Conservation (phyloP, 2,329 filamentous ascomycete species). For the Penicillium sp. region DNA sequence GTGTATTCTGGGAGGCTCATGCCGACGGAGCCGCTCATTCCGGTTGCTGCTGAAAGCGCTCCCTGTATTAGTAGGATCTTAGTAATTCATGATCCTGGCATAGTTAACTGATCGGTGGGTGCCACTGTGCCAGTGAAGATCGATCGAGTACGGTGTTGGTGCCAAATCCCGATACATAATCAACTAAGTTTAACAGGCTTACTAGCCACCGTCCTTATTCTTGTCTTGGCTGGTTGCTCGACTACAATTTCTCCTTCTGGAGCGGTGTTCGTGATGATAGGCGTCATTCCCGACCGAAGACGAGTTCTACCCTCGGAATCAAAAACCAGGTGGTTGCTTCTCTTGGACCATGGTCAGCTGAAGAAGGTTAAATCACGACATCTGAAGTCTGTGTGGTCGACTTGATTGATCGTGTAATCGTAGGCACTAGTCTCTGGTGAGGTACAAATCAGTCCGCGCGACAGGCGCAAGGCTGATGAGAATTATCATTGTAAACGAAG, state of each 20-base stretch:
- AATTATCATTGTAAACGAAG: neutral
- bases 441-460: neutral
- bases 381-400: slow-evolving; percentile 8
- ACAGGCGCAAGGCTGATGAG: neutral
- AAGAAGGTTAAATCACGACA: slow-evolving; percentile 4
- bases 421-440: neutral
- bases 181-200: slow-evolving; percentile 7
- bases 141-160: slow-evolving; percentile 11
- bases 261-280: neutral
- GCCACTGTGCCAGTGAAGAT: neutral
- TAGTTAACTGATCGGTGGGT: neutral
- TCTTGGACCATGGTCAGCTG: slow-evolving; percentile 6
- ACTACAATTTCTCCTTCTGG: neutral
- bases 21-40: slow-evolving; percentile 16
- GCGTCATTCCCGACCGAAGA: neutral
- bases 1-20: slow-evolving; percentile 9
- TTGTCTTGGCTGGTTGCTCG: slow-evolving; percentile 1
- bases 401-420: neutral
- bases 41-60: neutral
- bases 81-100: slow-evolving; percentile 8
- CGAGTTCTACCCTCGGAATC: neutral
- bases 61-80: slow-evolving; percentile 2
- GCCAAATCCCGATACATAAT: slow-evolving; percentile 17
- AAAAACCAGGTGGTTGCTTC: neutral
- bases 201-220: neutral